Base-by-base conservation (phyloP, 1,139 yeast species). In the Zygosaccharomyces sapae region DNA sequence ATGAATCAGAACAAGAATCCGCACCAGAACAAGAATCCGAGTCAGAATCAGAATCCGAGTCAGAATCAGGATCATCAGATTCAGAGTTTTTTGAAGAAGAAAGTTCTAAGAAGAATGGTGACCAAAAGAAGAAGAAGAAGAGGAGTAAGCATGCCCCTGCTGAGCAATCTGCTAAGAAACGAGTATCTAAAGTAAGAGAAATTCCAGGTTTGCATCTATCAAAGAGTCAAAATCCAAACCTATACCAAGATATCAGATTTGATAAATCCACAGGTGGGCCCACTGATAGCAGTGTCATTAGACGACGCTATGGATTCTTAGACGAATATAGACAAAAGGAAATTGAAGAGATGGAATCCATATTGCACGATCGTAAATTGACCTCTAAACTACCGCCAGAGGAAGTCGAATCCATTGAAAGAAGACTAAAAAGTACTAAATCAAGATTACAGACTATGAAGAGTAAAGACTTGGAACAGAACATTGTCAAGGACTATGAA, bases 211-310 rank as follows among this genome's bases (percentile, higher is more conserved):
- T 86, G 38, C 76, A 73, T 34, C 55, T 58, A 20, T 66, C 74
- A 16, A 71, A 70, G 55, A 52, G 50, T 24, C 46, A 44, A 10
- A 70, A 70, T 41, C 64, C 72, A 37, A 65, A 72, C 29, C 65
- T 81, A 33, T 80, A 85, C 61, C 74, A 80, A 45, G 98, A 92
- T 69, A 81, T 94, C 29, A 75, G 98, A 56, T 92, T 92, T 65
- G 96, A 90, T 67, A 78, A 94, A 0, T 89, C 96, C 0, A 80
- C 81, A 54, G 97, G 97, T 49, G 84, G 81, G 58, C 86, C 95
- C 0, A 87, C 86, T 55, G 92, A 89, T 61, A 69, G 79, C 49
- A 70, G 72, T 31, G 74, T 74, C 50, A 77, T 83, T 30, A 74
- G 97, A 47, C 79, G 80, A 59, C 82, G 90, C 61, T 92, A 92